These are phyloP conservation scores for Chaetomium fimeti DNA, from an alignment of 495 filamentous ascomycete species.

Conservation along the genomic window DNA sequence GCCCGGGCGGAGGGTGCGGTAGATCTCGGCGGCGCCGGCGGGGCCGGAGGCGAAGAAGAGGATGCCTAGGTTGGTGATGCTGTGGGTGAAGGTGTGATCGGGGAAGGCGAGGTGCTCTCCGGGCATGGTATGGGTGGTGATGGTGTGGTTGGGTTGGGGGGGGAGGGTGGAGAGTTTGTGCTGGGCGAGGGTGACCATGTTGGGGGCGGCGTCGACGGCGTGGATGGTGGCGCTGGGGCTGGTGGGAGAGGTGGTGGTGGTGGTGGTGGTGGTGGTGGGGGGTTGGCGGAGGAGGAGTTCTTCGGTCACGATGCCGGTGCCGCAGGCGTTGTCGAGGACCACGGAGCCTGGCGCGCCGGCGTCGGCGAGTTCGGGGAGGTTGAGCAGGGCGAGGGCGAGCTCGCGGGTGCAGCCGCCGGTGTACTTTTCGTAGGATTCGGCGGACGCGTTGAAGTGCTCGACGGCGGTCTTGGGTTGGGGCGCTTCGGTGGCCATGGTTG, in stretches of 20 bases:
- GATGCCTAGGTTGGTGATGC: not conserved
- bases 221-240: too few species aligned
- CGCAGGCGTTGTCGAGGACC: too few species aligned
- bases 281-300: too few species aligned
- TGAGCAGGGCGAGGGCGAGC: not conserved
- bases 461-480: not conserved
- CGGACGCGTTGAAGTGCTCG: not conserved
- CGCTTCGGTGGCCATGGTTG: not conserved
- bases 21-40: not conserved
- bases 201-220: not conserved
- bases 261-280: too few species aligned
- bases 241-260: too few species aligned
- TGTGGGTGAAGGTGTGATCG: not conserved
- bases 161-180: not conserved
- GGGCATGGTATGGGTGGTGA: not conserved
- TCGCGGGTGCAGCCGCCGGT: constrained; percentile 2
- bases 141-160: not conserved
- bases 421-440: not conserved
- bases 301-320: too few species aligned
- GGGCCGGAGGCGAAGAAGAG: not conserved
- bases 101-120: not conserved
- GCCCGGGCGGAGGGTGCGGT: not conserved
- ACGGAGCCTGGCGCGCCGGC: too few species aligned
- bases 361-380: not conserved
- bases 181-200: not conserved